phyloP scores from a whole-genome alignment of 164 flowering plant species.

The Tetracentron sinense region DNA sequence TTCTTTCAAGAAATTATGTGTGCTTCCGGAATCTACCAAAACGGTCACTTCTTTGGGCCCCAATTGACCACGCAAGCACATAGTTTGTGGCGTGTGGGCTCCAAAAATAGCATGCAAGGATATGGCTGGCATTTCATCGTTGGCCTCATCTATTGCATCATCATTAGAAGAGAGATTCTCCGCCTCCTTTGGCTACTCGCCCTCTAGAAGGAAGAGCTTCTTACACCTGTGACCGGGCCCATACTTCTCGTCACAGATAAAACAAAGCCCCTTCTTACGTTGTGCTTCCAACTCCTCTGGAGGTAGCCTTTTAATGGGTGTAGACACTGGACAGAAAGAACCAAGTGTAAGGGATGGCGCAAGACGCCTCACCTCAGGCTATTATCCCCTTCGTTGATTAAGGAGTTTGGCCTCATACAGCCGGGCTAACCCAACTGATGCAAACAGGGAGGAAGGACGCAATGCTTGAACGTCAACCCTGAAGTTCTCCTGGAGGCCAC shows the following conservation, averaged over 20 bases:
- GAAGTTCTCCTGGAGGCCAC: background rate
- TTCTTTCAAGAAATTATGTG: background rate
- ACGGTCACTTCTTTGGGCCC: too few species aligned
- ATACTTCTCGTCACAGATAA: too few species aligned
- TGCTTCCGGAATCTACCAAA: background rate
- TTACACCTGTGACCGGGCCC: too few species aligned
- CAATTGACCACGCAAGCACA: too few species aligned
- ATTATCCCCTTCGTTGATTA: background rate
- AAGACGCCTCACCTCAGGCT: background rate
- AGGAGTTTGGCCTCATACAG: background rate
- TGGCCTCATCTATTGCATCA: too few species aligned
- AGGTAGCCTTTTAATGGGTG: background rate
- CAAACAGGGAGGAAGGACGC: background rate
- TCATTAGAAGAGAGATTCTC: too few species aligned
- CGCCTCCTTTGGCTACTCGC: too few species aligned
- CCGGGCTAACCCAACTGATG: background rate
- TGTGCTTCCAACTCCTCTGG: too few species aligned
- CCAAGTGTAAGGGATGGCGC: background rate
- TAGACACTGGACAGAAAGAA: background rate
- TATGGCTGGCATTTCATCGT: too few species aligned
- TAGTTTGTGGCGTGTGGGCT: too few species aligned
- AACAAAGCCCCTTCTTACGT: background rate
- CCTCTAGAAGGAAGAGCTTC: too few species aligned
- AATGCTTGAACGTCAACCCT: background rate
- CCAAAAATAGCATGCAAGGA: too few species aligned